Percentiles rank a stretch among this genome's conserved stretches.
These are phyloP conservation scores for Mortierella sp. DNA, from an alignment of 371 early-diverging fungal genomes.

Conservation along the genomic window DNA sequence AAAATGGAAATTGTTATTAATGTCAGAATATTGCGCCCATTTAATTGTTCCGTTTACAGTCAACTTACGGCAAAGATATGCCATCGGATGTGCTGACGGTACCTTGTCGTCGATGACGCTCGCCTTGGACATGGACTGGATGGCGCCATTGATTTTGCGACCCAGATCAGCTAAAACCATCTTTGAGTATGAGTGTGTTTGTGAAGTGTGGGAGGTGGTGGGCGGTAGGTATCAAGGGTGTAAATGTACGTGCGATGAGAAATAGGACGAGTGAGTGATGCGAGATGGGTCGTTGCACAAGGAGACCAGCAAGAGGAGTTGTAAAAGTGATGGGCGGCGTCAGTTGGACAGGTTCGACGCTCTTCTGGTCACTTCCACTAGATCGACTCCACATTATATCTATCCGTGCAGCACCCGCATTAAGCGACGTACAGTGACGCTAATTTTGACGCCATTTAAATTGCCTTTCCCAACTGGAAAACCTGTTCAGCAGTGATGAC, in stretches of 20 bases:
- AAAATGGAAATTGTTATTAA: not conserved
- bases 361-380: not conserved
- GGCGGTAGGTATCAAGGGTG: not conserved
- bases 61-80: not conserved
- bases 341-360: not conserved
- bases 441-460: not conserved
- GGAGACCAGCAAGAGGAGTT: not conserved
- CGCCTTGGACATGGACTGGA: conserved; percentile 83
- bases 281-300: not conserved
- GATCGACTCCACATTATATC: not conserved
- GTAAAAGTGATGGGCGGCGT: conserved; percentile 4
- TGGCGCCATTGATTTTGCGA: conserved; percentile 88
- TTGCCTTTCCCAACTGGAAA: not conserved
- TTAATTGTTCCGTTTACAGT: not conserved
- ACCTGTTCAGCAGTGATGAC: not conserved
- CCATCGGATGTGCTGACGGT: not conserved
- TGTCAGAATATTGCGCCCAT: not conserved
- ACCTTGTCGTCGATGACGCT: conserved; percentile 93
- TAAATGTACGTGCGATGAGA: not conserved
- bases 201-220: conserved; percentile 16
- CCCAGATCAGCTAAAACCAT: conserved; percentile 96
- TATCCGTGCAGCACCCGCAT: not conserved
- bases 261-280: not conserved
- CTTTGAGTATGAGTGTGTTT: conserved; percentile 17
- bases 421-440: not conserved